Conservation (phyloP, 2,329 filamentous ascomycete species). For the Hymenoscyphus linearis region DNA sequence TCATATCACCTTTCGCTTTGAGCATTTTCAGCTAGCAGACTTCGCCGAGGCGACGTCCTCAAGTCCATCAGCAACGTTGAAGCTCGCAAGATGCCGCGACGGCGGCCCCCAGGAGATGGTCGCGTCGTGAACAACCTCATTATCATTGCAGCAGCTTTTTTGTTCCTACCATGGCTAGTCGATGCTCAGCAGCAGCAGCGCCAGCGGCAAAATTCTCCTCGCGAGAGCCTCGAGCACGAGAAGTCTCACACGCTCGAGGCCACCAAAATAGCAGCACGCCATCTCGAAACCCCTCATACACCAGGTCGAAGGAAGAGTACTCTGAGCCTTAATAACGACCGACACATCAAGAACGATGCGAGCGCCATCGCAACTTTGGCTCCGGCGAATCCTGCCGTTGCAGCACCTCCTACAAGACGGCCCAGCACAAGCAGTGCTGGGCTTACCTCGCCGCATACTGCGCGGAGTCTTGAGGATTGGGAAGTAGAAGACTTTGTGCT, state of each 20-base stretch:
- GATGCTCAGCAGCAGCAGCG: constrained; percentile 61
- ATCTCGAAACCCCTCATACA: constrained; percentile 29
- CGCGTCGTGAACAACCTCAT: constrained; percentile 44
- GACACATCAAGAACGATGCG: constrained; percentile 58
- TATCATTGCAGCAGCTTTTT: constrained; percentile 50
- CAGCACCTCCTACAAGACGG: constrained; percentile 78
- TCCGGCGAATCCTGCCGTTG: constrained; percentile 93
- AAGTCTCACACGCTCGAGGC: constrained; percentile 24
- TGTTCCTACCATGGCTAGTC: constrained; percentile 54
- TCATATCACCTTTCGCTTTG: background rate
- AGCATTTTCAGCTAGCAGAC: constrained; percentile 8
- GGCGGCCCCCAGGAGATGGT: constrained; percentile 54
- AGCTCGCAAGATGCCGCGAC: constrained; percentile 52
- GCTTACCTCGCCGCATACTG: constrained; percentile 76
- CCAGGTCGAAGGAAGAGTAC: constrained; percentile 29
- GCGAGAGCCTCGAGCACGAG: constrained; percentile 27
- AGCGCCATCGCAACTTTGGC: constrained; percentile 97
- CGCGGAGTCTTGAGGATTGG: constrained; percentile 98
- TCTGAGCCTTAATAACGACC: constrained; percentile 26
- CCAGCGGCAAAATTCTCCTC: constrained; percentile 29
- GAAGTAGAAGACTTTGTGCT: constrained; percentile 99
- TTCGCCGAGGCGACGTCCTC: constrained; percentile 24
- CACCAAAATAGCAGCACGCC: constrained; percentile 25
- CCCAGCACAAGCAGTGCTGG: constrained; percentile 54
- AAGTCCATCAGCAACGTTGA: constrained; percentile 32